phyloP scores from a whole-genome alignment of 2,329 filamentous ascomycete species.

The Aplosporella prunicola region DNA sequence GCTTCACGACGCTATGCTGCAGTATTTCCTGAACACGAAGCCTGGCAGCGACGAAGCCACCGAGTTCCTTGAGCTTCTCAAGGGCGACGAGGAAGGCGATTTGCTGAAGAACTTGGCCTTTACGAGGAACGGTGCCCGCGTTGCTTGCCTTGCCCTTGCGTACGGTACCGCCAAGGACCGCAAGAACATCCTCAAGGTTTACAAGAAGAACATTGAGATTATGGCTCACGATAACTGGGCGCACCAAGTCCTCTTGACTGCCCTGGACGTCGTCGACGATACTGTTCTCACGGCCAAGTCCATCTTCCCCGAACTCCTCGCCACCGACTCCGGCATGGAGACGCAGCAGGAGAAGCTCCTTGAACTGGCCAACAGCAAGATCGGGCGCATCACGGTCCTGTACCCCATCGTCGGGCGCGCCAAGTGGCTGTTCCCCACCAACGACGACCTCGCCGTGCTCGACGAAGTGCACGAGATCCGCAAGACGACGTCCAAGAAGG shows the following conservation, averaged over 20 bases:
- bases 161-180: constrained; percentile 86
- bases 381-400: constrained; percentile 58
- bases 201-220: constrained; percentile 78
- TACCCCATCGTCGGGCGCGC: constrained; percentile 64
- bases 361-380: constrained; percentile 54
- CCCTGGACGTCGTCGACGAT: constrained; percentile 88
- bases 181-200: constrained; percentile 76
- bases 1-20: constrained; percentile 95
- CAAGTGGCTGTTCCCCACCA: constrained; percentile 51
- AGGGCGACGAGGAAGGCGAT: constrained; percentile 71
- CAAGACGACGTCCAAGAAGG: constrained; percentile 84
- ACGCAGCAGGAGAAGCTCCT: constrained; percentile 54
- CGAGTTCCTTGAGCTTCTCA: constrained; percentile 83
- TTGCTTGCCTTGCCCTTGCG: constrained; percentile 74
- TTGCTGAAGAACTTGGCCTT: constrained; percentile 93
- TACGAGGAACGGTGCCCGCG: constrained; percentile 74
- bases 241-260: constrained; percentile 72
- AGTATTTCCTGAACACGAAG: constrained; percentile 80
- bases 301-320: constrained; percentile 78
- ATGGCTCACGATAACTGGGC: constrained; percentile 75
- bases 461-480: constrained; percentile 71
- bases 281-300: constrained; percentile 80
- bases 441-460: constrained; percentile 52
- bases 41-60: constrained; percentile 70
- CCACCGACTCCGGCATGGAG: constrained; percentile 24